Evolutionary conservation across 1,139 yeast species (phyloP).

Genomic region (Pneumocystis canis): DNA sequence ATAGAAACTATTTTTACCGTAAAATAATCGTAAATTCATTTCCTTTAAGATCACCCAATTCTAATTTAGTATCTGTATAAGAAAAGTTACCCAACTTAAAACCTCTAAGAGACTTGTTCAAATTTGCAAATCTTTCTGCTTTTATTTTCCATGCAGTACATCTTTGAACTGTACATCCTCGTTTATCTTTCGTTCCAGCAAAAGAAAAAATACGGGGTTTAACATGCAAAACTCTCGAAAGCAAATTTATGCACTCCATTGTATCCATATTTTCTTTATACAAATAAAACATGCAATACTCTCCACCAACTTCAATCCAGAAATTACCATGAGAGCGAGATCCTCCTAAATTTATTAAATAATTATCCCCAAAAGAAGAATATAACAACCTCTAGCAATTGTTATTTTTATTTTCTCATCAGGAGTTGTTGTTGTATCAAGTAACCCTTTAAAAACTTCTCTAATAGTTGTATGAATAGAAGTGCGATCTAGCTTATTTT

Average conservation of each 20-base stretch:
- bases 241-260: constrained; percentile 75
- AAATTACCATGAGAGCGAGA: neutral
- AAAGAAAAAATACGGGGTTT: constrained; percentile 58
- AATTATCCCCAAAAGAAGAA: constrained; percentile 18
- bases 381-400: constrained; percentile 30
- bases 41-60: constrained; percentile 72
- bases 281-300: constrained; percentile 60
- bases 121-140: constrained; percentile 61
- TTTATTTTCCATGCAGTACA: constrained; percentile 56
- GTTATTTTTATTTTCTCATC: constrained; percentile 46
- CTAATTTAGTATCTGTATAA: constrained; percentile 48
- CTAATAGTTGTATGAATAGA: constrained; percentile 63
- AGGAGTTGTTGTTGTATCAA: constrained; percentile 67
- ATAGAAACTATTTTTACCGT: constrained; percentile 41
- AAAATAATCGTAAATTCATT: constrained; percentile 77
- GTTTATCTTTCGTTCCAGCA: constrained; percentile 93
- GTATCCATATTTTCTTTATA: constrained; percentile 95
- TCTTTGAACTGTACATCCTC: constrained; percentile 88
- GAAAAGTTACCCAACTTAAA: constrained; percentile 28
- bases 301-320: constrained; percentile 11
- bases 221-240: constrained; percentile 57
- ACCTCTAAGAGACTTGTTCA: constrained; percentile 68
- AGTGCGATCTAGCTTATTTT: constrained; percentile 60
- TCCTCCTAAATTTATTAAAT: constrained; percentile 21
- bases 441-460: constrained; percentile 52